Base-by-base conservation (phyloP, 1,139 yeast genomes). In the Hansenula anomala region DNA sequence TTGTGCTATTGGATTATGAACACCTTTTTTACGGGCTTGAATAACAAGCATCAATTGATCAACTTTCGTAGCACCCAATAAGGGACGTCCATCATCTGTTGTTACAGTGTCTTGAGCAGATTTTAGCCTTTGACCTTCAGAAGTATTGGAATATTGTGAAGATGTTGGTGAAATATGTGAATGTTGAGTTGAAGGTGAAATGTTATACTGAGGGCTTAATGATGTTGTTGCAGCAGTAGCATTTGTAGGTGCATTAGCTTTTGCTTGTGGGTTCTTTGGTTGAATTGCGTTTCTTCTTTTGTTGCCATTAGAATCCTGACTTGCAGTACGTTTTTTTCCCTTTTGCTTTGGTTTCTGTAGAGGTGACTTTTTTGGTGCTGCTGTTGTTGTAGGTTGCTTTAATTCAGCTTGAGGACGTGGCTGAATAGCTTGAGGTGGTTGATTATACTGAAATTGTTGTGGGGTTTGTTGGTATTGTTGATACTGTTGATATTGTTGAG, bases 21-120 rank as follows among this genome's bases (percentile, higher is more conserved):
- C 73, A 16, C 89, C 88, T 45, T 84, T 81, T 45, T 82, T 85
- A 41, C 94, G 71, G 0, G 96, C 95, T 59, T 89, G 96, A 40
- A 89, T 83, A 28, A 88, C 86, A 42, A 89, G 69, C 96, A 89
- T 87, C 55, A 89, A 66, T 53, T 84, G 94, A 60, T 89, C 97
- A 31, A 89, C 87, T 56, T 84, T 84, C 0, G 96, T 87, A 3
- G 92, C 89, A 0, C 96, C 96, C 14, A 87, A 62, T 26, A 81
- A 64, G 6, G 90, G 90, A 36, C 82, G 66, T 2, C 80, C 81
- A 53, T 78, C 81, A 34, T 76, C 83, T 4, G 66, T 59, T 39
- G 65, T 67, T 17, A 67, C 66, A 30, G 67, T 60, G 39, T 71
- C 75, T 44, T 70, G 75, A 0, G 71, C 73, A 5, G 76, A 67